phyloP scores from a whole-genome alignment of 106 monocot genomes.

The Ottelia alismoides region DNA sequence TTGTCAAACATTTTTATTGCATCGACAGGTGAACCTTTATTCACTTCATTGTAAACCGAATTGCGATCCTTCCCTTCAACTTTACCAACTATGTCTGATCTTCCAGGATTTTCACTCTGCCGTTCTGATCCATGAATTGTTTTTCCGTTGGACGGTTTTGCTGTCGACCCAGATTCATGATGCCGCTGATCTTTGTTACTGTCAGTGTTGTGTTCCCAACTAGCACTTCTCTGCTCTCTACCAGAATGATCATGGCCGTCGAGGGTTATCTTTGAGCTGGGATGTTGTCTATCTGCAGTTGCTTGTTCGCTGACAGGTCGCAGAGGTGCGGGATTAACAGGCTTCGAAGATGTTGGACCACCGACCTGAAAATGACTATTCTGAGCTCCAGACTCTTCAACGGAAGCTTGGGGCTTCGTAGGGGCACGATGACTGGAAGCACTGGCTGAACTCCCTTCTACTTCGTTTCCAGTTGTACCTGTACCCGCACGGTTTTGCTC shows the following conservation, averaged over 20 bases:
- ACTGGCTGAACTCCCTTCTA: constrained; percentile 52
- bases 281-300: constrained; percentile 7
- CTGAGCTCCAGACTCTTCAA: constrained; percentile 23
- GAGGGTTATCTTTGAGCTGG: background rate
- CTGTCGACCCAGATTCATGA: constrained; percentile 3
- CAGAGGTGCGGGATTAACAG: constrained; percentile 9
- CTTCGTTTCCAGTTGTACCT: constrained; percentile 45
- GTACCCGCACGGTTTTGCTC: constrained; percentile 68
- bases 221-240: constrained; percentile 4
- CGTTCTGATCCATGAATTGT: constrained; percentile 14
- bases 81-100: background rate
- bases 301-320: constrained; percentile 1
- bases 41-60: constrained; percentile 11
- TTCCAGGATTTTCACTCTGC: background rate
- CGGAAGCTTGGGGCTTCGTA: constrained; percentile 15
- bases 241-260: background rate
- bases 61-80: constrained; percentile 9
- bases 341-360: constrained; percentile 3
- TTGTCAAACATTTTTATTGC: constrained; percentile 62
- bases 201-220: constrained; percentile 8
- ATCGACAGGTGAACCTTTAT: constrained; percentile 33
- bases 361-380: constrained; percentile 22
- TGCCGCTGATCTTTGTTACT: constrained; percentile 2
- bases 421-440: constrained; percentile 33
- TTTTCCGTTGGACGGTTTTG: constrained; percentile 12